Conservation (phyloP, 2,329 filamentous ascomycete genomes). For the Cladosporium cucumerinum region DNA sequence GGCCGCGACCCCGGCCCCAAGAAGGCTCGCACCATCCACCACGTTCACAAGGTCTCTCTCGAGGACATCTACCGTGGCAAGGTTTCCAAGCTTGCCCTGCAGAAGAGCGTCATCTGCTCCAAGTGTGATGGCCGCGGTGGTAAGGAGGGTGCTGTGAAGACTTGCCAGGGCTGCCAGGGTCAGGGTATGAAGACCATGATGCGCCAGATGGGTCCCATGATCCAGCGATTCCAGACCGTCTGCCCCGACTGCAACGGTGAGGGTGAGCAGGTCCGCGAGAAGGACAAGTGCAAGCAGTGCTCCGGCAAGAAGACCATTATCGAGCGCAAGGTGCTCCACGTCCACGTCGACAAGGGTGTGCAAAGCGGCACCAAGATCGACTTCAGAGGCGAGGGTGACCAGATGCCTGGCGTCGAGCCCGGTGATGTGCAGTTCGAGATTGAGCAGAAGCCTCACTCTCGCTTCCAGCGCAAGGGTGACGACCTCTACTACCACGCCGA, state of each 20-base stretch:
- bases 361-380: conserved; percentile 93
- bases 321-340: conserved; percentile 96
- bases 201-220: conserved; percentile 99
- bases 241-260: conserved; percentile 98
- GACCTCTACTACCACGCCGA: conserved; percentile 93
- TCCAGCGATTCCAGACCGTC: conserved; percentile 98
- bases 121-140: conserved; percentile 92
- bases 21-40: conserved; percentile 93
- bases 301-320: conserved; percentile 96
- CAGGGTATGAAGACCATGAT: conserved; percentile 99
- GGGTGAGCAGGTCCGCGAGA: conserved; percentile 92
- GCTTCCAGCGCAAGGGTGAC: conserved; percentile 94
- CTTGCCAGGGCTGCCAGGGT: conserved; percentile 85
- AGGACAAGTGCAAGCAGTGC: conserved; percentile 96
- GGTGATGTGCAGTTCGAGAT: conserved; percentile 99
- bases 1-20: conserved; percentile 78
- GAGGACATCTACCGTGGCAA: conserved; percentile 99
- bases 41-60: conserved; percentile 96
- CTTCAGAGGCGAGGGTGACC: conserved; percentile 95
- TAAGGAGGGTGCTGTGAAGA: conserved; percentile 96
- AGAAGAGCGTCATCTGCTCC: conserved; percentile 95
- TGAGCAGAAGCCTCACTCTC: conserved; percentile 94
- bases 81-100: conserved; percentile 92
- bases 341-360: conserved; percentile 94
- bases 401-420: conserved; percentile 85